Evolutionary conservation across 2,329 filamentous ascomycete species (phyloP).

Genomic region (Ophiobolus disseminans): DNA sequence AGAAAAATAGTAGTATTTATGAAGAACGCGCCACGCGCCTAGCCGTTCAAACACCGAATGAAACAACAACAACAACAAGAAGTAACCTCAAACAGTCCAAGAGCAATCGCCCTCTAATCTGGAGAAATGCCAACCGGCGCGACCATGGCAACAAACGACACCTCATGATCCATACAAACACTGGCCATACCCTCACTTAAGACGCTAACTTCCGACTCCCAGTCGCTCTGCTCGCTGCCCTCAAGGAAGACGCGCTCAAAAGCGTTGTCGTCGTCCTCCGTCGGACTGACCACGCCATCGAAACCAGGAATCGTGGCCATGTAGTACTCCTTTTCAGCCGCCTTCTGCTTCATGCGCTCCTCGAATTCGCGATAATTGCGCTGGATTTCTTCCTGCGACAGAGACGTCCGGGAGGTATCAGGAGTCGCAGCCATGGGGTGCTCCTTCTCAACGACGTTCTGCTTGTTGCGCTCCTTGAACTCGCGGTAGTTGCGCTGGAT

Average conservation of each 20-base stretch:
- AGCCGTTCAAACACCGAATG: too few species aligned
- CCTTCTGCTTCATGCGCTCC: slow-evolving; percentile 7
- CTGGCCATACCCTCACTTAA: slow-evolving; percentile 9
- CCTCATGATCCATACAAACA: slow-evolving; percentile 2
- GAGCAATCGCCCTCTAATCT: too few species aligned
- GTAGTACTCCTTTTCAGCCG: slow-evolving; percentile 10
- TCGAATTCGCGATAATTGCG: slow-evolving; percentile 1
- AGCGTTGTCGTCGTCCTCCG: slow-evolving; percentile 16
- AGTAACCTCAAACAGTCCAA: neutral
- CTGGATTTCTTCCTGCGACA: too few species aligned
- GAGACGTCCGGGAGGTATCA: neutral
- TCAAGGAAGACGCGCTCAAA: slow-evolving; percentile 31
- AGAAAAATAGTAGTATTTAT: too few species aligned
- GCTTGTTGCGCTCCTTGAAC: slow-evolving; percentile 1
- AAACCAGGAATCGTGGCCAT: slow-evolving; percentile 1
- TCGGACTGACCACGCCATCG: slow-evolving; percentile 12
- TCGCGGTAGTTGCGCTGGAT: slow-evolving; percentile 22
- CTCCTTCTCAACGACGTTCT: slow-evolving; percentile 10
- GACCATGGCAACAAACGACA: neutral
- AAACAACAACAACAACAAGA: too few species aligned
- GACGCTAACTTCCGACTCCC: slow-evolving; percentile 3
- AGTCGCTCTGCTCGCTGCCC: slow-evolving; percentile 11
- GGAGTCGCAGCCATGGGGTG: too few species aligned
- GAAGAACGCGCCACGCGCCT: too few species aligned
- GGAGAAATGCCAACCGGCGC: too few species aligned